Evolutionary conservation across 257 asterid genomes (phyloP).

Genomic region (Solanum chiquidenum): DNA sequence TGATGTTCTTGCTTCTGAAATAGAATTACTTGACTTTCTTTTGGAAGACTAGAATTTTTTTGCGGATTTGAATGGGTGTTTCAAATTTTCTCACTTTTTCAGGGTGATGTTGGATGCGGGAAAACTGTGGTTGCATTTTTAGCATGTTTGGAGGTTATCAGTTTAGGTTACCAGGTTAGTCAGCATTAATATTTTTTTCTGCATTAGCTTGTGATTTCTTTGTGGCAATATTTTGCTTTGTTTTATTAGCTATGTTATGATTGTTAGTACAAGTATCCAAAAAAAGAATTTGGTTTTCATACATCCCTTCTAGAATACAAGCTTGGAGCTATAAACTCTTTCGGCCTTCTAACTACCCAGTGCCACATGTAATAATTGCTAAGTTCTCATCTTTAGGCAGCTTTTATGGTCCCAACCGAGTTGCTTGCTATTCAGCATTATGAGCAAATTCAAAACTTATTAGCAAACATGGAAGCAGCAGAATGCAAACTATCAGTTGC

Average conservation of each 20-base stretch:
- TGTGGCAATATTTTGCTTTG: not conserved
- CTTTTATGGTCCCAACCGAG: conserved; percentile 98
- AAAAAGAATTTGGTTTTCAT: not conserved
- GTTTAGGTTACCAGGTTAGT: conserved; percentile 75
- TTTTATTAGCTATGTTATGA: not conserved
- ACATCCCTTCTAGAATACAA: not conserved
- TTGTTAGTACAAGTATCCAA: not conserved
- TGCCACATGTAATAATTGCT: not conserved
- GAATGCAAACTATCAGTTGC: conserved; percentile 60
- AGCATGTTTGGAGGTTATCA: conserved; percentile 93
- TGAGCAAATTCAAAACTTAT: conserved; percentile 60
- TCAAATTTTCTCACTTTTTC: not conserved
- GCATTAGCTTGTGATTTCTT: not conserved
- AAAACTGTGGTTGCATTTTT: conserved; percentile 93
- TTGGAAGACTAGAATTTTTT: not conserved
- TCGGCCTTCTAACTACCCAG: not conserved
- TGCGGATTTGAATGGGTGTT: not conserved
- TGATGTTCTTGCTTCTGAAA: not conserved
- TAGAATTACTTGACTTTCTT: not conserved
- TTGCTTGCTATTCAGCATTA: conserved; percentile 92
- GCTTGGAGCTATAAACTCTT: not conserved
- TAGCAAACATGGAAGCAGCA: conserved; percentile 42
- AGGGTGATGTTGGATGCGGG: conserved; percentile 99
- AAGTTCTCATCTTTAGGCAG: conserved; percentile 52
- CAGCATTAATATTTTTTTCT: not conserved